A percentile compares a stretch with the other conserved stretches of the same genome.
phyloP scores from a whole-genome alignment of 768 basidiomycete genomes.

The Galerina marginata region DNA sequence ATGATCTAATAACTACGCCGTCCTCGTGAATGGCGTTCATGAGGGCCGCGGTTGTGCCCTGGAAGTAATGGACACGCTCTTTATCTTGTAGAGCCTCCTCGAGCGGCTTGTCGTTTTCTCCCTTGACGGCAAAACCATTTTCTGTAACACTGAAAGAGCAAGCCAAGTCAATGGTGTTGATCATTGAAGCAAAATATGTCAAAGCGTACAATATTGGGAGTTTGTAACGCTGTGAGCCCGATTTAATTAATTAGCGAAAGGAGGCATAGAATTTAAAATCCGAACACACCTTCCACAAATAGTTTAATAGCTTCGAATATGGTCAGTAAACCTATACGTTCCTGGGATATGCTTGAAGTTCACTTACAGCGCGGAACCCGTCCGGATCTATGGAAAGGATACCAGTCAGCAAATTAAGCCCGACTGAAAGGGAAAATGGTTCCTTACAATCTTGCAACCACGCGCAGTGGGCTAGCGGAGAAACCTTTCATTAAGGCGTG shows the following conservation, averaged over 20 bases:
- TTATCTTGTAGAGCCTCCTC: slow-evolving; percentile 59
- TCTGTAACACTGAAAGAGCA: slow-evolving; percentile 61
- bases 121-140: slow-evolving; percentile 75
- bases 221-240: slow-evolving; percentile 51
- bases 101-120: slow-evolving; percentile 58
- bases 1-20: slow-evolving; percentile 63
- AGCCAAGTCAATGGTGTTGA: slow-evolving; percentile 5
- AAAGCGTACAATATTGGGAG: slow-evolving; percentile 42
- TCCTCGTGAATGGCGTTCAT: slow-evolving; percentile 65
- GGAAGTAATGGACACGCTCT: slow-evolving; percentile 74
- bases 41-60: slow-evolving; percentile 58
- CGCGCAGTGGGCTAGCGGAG: slow-evolving; percentile 55
- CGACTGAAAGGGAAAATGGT: slow-evolving; percentile 3
- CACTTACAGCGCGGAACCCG: slow-evolving; percentile 65
- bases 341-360: not conserved
- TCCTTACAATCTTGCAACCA: slow-evolving; percentile 70
- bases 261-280: not conserved
- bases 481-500: slow-evolving; percentile 4
- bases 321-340: slow-evolving; percentile 1
- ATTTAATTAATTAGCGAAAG: slow-evolving; percentile 30
- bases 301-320: slow-evolving; percentile 58
- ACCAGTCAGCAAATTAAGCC: not conserved
- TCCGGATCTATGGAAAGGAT: slow-evolving; percentile 51
- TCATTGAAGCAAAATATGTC: not conserved
- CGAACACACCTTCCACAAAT: slow-evolving; percentile 63